Evolutionary conservation across 352 stramenopile species (phyloP).

Genomic region (Globisporangium recalcitrans): DNA sequence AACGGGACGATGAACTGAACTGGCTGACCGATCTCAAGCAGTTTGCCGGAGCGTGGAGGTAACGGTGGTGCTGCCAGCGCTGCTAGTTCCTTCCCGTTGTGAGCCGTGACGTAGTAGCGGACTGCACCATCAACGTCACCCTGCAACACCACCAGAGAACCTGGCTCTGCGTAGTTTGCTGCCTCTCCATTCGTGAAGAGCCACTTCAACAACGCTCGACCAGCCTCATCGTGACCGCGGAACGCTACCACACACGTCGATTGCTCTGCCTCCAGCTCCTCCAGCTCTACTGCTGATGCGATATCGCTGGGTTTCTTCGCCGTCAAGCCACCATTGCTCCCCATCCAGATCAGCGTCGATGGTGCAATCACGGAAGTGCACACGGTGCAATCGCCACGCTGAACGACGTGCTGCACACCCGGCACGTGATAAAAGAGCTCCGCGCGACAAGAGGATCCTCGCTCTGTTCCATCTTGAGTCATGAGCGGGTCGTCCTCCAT

Average conservation of each 20-base stretch:
- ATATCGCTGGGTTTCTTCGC: background rate
- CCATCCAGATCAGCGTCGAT: constrained; percentile 35
- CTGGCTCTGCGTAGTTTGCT: background rate
- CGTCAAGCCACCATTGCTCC: background rate
- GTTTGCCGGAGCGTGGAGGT: background rate
- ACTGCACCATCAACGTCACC: constrained; percentile 52
- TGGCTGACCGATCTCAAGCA: constrained; percentile 11
- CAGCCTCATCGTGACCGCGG: constrained; percentile 10
- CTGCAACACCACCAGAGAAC: constrained; percentile 39
- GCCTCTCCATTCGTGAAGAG: constrained; percentile 21
- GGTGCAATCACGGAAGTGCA: constrained; percentile 50
- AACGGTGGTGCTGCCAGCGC: background rate
- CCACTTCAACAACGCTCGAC: constrained; percentile 19
- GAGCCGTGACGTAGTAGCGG: constrained; percentile 23
- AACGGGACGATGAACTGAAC: constrained; percentile 20
- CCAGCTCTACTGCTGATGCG: constrained; percentile 24
- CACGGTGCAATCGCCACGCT: constrained; percentile 25
- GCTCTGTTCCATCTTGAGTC: background rate
- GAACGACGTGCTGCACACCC: constrained; percentile 33
- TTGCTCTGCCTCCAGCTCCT: constrained; percentile 62
- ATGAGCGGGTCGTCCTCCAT: constrained; percentile 3
- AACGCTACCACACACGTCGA: constrained; percentile 37
- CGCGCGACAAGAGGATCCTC: background rate
- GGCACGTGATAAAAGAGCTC: constrained; percentile 27
- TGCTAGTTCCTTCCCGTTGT: background rate